phyloP scores from a whole-genome alignment of 2,329 filamentous ascomycete species.

The Trichophyton mentagrophytes region DNA sequence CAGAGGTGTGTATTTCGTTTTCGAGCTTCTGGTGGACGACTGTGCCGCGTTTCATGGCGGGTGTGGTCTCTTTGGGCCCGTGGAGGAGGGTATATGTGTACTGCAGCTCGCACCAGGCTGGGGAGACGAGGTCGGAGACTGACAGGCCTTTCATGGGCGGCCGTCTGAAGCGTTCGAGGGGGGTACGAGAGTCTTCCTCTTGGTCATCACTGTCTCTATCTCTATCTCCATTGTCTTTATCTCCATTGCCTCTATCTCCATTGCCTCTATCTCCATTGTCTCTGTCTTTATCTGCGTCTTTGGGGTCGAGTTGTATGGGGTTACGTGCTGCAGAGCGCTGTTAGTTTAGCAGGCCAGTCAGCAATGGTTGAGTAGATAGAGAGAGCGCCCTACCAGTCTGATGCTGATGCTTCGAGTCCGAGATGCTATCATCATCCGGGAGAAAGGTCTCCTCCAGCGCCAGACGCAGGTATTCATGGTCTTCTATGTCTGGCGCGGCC shows the following conservation, averaged over 20 bases:
- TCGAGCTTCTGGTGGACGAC: conserved; percentile 73
- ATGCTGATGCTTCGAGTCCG: too few relatives aligned
- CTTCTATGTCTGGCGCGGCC: neutral
- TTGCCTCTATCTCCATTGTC: too few relatives aligned
- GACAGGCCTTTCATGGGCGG: conserved; percentile 67
- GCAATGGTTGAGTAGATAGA: too few relatives aligned
- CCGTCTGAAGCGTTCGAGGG: conserved; percentile 65
- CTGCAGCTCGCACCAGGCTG: conserved; percentile 92
- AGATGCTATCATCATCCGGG: too few relatives aligned
- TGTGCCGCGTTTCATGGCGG: conserved; percentile 72
- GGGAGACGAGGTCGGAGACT: conserved; percentile 76
- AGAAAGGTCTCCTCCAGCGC: neutral
- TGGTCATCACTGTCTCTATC: neutral
- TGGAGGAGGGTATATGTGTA: conserved; percentile 77
- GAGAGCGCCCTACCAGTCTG: too few relatives aligned
- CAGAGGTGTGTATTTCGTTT: conserved; percentile 66
- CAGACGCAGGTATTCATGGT: conserved; percentile 1
- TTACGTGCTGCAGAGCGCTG: too few relatives aligned
- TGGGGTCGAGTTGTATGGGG: too few relatives aligned
- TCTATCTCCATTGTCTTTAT: too few relatives aligned
- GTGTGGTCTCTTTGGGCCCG: conserved; percentile 61
- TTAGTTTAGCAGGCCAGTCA: too few relatives aligned
- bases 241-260: too few relatives aligned
- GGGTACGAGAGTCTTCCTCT: conserved; percentile 34
- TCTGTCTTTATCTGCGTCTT: too few relatives aligned